Evolutionary conservation across 2,329 filamentous ascomycete species (phyloP).

Genomic region (Westerdykella sp.): DNA sequence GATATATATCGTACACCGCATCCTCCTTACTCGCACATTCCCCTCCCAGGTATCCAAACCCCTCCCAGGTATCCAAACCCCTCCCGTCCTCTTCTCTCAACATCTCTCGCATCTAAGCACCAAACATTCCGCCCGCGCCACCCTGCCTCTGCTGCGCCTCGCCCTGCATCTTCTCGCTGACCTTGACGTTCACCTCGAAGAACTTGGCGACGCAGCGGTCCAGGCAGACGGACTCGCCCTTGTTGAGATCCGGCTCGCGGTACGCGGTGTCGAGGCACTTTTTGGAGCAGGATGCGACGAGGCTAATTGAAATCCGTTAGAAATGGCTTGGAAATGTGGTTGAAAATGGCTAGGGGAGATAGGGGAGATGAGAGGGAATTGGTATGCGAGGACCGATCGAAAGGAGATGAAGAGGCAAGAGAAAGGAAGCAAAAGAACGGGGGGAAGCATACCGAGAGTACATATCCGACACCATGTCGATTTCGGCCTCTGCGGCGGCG

Average conservation of each 20-base stretch:
- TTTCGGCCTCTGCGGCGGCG: constrained; percentile 89
- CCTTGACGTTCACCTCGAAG: constrained; percentile 97
- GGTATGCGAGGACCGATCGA: background rate
- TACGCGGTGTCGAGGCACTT: constrained; percentile 93
- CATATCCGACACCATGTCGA: constrained; percentile 97
- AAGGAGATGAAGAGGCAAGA: background rate
- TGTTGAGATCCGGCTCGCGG: constrained; percentile 94
- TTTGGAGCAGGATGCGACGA: constrained; percentile 81
- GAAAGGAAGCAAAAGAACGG: background rate
- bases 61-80: no score
- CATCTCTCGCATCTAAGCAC: constrained; percentile 5
- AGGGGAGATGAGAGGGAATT: background rate
- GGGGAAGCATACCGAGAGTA: constrained; percentile 72
- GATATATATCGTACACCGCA: background rate
- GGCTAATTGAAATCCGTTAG: constrained; percentile 43
- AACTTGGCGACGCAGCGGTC: constrained; percentile 97
- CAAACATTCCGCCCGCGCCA: constrained; percentile 21
- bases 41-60: no score
- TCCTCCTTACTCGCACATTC: background rate
- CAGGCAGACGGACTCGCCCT: constrained; percentile 96
- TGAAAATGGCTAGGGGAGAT: background rate
- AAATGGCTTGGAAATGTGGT: background rate
- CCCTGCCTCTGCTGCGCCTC: constrained; percentile 63
- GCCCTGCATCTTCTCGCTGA: constrained; percentile 91
- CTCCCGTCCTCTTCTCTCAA: background rate